phyloP scores from a whole-genome alignment of 169 alveolate species.

The Nephromyces sp. region DNA sequence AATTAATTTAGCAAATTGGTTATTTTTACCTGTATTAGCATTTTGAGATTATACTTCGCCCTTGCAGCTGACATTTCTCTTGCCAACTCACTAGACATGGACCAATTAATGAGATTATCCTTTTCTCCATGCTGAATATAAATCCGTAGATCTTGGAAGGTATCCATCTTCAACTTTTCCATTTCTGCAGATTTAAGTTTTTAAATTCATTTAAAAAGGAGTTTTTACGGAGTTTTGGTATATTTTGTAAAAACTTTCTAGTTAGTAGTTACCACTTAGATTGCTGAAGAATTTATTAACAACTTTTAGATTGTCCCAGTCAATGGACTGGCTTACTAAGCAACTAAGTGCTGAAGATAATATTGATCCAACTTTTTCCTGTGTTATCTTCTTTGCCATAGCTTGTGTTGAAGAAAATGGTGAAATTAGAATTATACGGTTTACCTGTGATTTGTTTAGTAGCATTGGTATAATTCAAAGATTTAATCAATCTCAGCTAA shows the following conservation, averaged over 20 bases:
- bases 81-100: slow-evolving; percentile 17
- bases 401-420: slow-evolving; percentile 24
- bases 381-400: slow-evolving; percentile 19
- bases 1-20: no score
- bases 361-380: slow-evolving; percentile 11
- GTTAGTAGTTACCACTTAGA: background rate
- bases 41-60: background rate
- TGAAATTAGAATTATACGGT: slow-evolving; percentile 17
- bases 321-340: slow-evolving; percentile 15
- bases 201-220: background rate
- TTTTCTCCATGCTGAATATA: slow-evolving; percentile 22
- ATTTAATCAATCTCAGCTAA: background rate
- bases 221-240: background rate
- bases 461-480: background rate
- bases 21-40: background rate
- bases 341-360: slow-evolving; percentile 11
- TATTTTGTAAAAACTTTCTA: background rate
- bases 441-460: background rate
- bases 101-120: slow-evolving; percentile 22
- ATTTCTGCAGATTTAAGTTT: background rate
- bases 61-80: background rate
- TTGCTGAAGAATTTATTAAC: background rate
- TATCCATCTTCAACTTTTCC: background rate
- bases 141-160: slow-evolving; percentile 18
- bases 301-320: slow-evolving; percentile 18